These are phyloP conservation scores for Vitis hybrid DNA, from an alignment of 177 flowering plant genomes.

Conservation along the genomic window DNA sequence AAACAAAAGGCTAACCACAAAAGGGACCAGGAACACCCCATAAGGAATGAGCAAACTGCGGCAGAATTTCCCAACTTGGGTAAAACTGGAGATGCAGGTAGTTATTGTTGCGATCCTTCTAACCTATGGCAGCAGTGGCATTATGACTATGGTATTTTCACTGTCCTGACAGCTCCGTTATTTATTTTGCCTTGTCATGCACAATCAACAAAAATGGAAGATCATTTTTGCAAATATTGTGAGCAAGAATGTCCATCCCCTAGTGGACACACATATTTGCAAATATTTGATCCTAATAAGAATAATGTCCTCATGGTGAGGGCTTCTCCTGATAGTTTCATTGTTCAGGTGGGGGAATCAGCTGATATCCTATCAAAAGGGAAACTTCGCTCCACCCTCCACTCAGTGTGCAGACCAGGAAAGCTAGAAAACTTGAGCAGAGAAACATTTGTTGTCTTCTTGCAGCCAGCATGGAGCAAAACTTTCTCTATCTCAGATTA, in stretches of 20 bases:
- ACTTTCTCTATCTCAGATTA: constrained; percentile 44
- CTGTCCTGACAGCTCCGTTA: constrained; percentile 77
- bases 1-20: constrained; percentile 9
- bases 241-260: constrained; percentile 43
- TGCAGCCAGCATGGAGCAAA: constrained; percentile 92
- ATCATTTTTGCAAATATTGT: constrained; percentile 13
- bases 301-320: constrained; percentile 48
- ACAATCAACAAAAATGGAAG: constrained; percentile 10
- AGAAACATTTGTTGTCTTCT: constrained; percentile 86
- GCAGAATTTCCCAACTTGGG: constrained; percentile 11
- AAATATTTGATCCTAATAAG: constrained; percentile 57
- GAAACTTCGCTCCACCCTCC: constrained; percentile 80
- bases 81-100: constrained; percentile 15
- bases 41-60: constrained; percentile 2
- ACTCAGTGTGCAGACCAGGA: constrained; percentile 66
- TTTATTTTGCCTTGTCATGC: constrained; percentile 35
- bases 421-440: constrained; percentile 53
- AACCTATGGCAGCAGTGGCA: constrained; percentile 98
- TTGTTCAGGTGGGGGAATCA: constrained; percentile 91
- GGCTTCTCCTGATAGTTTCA: constrained; percentile 60
- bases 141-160: constrained; percentile 90
- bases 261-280: constrained; percentile 58
- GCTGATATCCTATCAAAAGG: constrained; percentile 86
- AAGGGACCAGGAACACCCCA: background rate
- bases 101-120: constrained; percentile 21